A percentile compares a stretch with the other conserved stretches of the same genome.
phyloP scores from a whole-genome alignment of 2,329 filamentous ascomycete genomes.

The Aspergillus texensis region DNA sequence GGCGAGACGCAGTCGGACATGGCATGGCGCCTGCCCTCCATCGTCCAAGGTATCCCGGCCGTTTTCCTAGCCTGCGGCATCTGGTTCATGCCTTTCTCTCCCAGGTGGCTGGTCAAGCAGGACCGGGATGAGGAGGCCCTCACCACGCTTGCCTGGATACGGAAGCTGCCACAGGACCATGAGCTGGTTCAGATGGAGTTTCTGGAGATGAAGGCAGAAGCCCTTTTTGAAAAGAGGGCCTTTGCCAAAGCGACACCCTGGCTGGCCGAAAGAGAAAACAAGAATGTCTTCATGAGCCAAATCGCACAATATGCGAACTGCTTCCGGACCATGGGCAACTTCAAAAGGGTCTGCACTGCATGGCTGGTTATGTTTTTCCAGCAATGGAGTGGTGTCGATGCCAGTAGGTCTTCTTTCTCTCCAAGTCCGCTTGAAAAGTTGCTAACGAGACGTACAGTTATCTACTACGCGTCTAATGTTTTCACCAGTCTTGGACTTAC shows the following conservation, averaged over 20 bases:
- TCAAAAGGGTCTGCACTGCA: constrained; percentile 50
- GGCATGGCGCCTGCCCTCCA: constrained; percentile 51
- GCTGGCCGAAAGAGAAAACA: constrained; percentile 33
- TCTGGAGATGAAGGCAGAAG: constrained; percentile 52
- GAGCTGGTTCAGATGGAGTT: constrained; percentile 48
- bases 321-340: constrained; percentile 53
- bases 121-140: constrained; percentile 50
- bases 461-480: constrained; percentile 47
- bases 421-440: background rate
- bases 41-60: constrained; percentile 49
- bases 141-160: constrained; percentile 28
- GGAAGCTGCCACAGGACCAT: constrained; percentile 36
- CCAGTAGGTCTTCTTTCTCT: constrained; percentile 25
- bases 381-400: constrained; percentile 50
- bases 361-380: constrained; percentile 55
- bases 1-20: constrained; percentile 38
- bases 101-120: constrained; percentile 55
- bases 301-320: constrained; percentile 56
- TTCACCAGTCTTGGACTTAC: constrained; percentile 39
- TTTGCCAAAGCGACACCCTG: constrained; percentile 52
- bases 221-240: constrained; percentile 46
- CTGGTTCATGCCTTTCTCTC: constrained; percentile 57
- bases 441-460: constrained; percentile 26
- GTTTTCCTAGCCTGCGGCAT: constrained; percentile 38
- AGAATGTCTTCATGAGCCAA: constrained; percentile 49